phyloP scores from a whole-genome alignment of 2,329 filamentous ascomycete genomes.

The Penicillium crustosum region DNA sequence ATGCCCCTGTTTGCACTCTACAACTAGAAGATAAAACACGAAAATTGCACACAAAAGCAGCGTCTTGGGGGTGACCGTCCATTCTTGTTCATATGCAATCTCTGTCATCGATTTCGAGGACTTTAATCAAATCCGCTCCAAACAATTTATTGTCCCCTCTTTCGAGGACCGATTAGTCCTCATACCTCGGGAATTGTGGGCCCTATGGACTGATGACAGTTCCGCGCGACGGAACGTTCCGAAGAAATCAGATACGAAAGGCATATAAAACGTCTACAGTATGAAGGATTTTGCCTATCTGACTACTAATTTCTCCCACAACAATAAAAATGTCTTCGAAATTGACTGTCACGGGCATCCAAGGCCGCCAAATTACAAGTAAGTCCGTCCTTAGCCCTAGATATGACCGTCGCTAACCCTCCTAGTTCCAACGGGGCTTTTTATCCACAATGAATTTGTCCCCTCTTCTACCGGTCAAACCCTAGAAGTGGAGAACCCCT shows the following conservation, averaged over 20 bases:
- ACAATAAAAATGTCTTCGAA: constrained; percentile 5
- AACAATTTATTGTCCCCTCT: background rate
- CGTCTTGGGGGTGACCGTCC: fast-evolving
- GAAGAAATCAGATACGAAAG: constrained; percentile 3
- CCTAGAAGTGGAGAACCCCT: constrained; percentile 27
- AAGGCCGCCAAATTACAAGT: constrained; percentile 22
- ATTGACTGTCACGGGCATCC: constrained; percentile 16
- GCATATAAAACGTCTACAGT: background rate
- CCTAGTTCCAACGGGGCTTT: constrained; percentile 29
- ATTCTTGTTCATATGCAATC: background rate
- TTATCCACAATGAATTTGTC: constrained; percentile 31
- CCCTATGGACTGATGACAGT: background rate
- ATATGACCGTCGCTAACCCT: background rate
- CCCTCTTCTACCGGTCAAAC: constrained; percentile 21
- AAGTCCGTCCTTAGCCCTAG: background rate
- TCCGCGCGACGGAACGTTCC: constrained; percentile 9
- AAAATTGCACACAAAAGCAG: background rate
- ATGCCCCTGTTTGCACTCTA: no score
- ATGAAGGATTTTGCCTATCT: background rate
- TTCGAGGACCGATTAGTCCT: background rate
- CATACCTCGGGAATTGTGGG: background rate
- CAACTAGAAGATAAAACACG: background rate
- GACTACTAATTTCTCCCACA: background rate
- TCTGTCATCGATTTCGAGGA: background rate
- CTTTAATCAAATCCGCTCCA: background rate